Conservation (phyloP, 1,284 basidiomycete species). For the Ganoderma lucidum region DNA sequence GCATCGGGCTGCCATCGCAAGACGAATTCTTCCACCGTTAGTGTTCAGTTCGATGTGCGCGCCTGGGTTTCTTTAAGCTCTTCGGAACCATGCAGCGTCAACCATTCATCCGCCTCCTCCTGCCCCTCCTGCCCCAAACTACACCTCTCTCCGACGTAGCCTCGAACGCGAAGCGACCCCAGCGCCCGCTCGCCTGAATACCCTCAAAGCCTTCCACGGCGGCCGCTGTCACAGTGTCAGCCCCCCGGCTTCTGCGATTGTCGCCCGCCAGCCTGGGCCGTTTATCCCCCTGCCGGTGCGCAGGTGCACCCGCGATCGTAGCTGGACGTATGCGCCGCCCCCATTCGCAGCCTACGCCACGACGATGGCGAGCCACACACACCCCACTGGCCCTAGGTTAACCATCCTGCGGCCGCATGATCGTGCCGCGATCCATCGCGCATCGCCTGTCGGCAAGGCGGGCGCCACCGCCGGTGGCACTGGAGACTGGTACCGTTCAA, state of each 20-base stretch:
- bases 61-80: slow-evolving; percentile 20
- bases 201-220: slow-evolving; percentile 8
- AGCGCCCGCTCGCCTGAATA: not conserved
- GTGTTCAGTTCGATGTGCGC: slow-evolving; percentile 17
- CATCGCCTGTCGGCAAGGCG: slow-evolving; percentile 5
- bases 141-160: not conserved
- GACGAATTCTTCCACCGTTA: not conserved
- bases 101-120: slow-evolving; percentile 8
- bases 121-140: slow-evolving; percentile 3
- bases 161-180: slow-evolving; percentile 2
- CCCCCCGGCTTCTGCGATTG: not conserved
- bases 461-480: not conserved
- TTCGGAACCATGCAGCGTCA: slow-evolving; percentile 27
- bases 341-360: not conserved
- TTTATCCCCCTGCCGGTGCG: not conserved
- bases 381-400: not conserved
- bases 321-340: not conserved
- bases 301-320: not conserved
- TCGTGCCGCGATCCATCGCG: slow-evolving; percentile 10
- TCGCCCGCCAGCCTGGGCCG: not conserved
- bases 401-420: slow-evolving; percentile 11
- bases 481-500: not conserved
- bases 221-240: slow-evolving; percentile 13
- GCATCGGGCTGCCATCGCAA: not conserved
- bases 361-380: not conserved